Base-by-base conservation (phyloP, 2,329 filamentous ascomycete species). In the Scedosporium aurantiacum region DNA sequence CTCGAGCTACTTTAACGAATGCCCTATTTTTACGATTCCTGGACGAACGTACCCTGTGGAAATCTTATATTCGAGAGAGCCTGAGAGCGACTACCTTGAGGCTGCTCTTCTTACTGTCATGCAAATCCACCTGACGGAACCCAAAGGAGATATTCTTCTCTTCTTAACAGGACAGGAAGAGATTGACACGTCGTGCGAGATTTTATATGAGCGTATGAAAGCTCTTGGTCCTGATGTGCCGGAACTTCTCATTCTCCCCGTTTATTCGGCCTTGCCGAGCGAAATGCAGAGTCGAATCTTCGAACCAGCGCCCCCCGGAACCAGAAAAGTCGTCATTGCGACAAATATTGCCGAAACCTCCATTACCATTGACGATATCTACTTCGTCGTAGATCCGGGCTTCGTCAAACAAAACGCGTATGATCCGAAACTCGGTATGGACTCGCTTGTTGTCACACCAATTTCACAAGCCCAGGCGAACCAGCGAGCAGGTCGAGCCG, bases 281-380 rank as follows among this genome's bases (percentile, higher is more conserved):
- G 95, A 99, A 72, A 92, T 96, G 79, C 93, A 97, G 70, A 94
- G 88, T 67, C 84, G 84, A 62, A 97, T 99, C 64, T 99, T 99
- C 70, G 94, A 99, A 32, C 92, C 93, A 2, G 90, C 94, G 0
- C 91, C 93, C 0, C 81, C 87, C 0, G 93, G 93, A 16, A 86
- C 84, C 60, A 83, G 94, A 61, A 99, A 99, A 74, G 91, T 97
- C 1, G 91, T 99, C 63, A 96, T 99, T 70, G 94, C 94, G 2
- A 99, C 94, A 41, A 99, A 99, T 68, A 99, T 99, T 69, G 94
- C 94, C 0, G 94, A 99, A 71, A 99, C 94, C 0, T 96, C 91
- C 61, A 94, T 99, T 70, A 99, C 94, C 0, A 97, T 99, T 65
- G 94, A 99, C 70, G 89, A 93, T 57, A 96, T 99, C 66, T 97